A percentile compares a stretch with the other conserved stretches of the same genome.
phyloP scores from a whole-genome alignment of 2,329 filamentous ascomycete species.

The Penicillium sp. region DNA sequence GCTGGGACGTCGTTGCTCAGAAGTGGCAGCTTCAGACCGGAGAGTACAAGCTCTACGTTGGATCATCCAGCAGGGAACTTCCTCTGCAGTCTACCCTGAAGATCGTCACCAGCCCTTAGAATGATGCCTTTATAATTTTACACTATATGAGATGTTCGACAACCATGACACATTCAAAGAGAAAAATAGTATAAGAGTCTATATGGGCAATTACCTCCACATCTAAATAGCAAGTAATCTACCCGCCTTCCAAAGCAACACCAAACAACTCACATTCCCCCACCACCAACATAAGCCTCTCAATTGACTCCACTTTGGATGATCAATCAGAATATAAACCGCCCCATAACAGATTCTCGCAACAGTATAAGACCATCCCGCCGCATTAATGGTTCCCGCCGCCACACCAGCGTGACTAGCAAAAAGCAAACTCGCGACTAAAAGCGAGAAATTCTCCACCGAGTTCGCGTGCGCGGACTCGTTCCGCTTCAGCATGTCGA shows the following conservation, averaged over 20 bases:
- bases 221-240: conserved; percentile 1
- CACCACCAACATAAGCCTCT: conserved; percentile 45
- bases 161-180: not conserved
- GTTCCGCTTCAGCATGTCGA: conserved; percentile 45
- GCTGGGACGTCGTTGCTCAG: conserved; percentile 71
- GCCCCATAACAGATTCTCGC: conserved; percentile 43
- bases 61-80: conserved; percentile 25
- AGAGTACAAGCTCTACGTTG: conserved; percentile 55
- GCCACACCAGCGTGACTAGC: conserved; percentile 43
- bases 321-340: conserved; percentile 43
- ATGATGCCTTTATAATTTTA: not conserved
- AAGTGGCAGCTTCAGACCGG: conserved; percentile 67
- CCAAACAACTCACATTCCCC: conserved; percentile 44
- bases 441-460: conserved; percentile 35
- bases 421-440: conserved; percentile 36
- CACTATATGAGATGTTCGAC: not conserved
- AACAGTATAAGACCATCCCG: conserved; percentile 41
- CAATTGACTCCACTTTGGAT: conserved; percentile 33
- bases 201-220: not conserved
- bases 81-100: conserved; percentile 9
- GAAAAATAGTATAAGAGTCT: not conserved
- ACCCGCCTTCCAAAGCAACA: conserved; percentile 32
- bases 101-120: not conserved
- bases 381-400: conserved; percentile 35
- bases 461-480: conserved; percentile 50